Evolutionary conservation across 1,139 yeast species (phyloP), one percentile per base, ranked within the genome.

Genomic region (Maudiozyma humilis): DNA sequence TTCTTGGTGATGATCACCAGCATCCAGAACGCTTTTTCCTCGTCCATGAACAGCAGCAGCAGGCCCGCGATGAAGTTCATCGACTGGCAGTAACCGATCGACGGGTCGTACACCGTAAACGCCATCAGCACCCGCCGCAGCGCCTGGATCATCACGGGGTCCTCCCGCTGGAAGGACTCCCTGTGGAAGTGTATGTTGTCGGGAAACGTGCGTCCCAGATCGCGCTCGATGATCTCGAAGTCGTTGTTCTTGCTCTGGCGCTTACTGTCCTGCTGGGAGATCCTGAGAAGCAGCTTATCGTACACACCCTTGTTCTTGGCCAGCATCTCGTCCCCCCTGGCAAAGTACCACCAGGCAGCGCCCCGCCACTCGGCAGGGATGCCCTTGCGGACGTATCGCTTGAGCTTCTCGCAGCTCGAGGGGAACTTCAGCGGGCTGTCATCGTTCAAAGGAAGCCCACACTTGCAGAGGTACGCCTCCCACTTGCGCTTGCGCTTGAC

Each of bases 341-440:
- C 95, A 63, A 86, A 89, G 67, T 78, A 80, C 70, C 91, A 91
- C 98, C 98, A 89, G 1, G 96, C 96, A 53, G 77, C 79, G 0
- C 97, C 98, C 53, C 98, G 70, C 96, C 96, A 88, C 61, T 87
- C 96, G 0, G 95, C 87, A 0, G 98, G 97, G 10, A 89, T 82
- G 4, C 98, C 98, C 59, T 84, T 82, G 45, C 96, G 73, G 13
- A 91, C 75, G 58, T 86, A 78, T 50, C 91, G 76, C 57, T 82
- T 82, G 48, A 88, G 72, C 55, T 85, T 87, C 47, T 84, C 93
- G 7, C 91, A 82, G 33, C 42, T 44, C 2, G 53, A 40, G 16
- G 55, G 55, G 19, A 49, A 51, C 17, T 55, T 48, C 20, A 41
- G 46, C 5, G 62, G 62, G 15, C 48, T 45, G 36, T 67, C 69